Evolutionary conservation across 768 basidiomycete species (phyloP), one percentile per base, ranked within the genome.

Genomic region (Boletus rufocinnamomeus): DNA sequence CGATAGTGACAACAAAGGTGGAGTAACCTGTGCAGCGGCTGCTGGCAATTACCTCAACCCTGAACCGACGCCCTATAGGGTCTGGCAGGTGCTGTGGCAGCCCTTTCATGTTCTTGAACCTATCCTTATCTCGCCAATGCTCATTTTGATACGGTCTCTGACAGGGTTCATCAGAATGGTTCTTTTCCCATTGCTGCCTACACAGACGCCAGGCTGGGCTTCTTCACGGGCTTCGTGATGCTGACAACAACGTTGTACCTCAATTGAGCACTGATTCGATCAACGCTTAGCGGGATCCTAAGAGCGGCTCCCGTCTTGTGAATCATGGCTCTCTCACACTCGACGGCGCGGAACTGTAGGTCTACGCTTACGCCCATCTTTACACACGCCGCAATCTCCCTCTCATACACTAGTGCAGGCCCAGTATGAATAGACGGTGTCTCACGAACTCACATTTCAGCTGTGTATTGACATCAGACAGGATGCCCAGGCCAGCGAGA

Each of bases 1-100:
- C 37, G 34, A 45, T 27, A 8, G 23, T 62, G 57, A 57, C 65
- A 49, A 34, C 48, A 63, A 43, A 13, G 13, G 60, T 56, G 54
- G 48, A 53, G 59, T n/a, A 41, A 49, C 45, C 52, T 41, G 50
- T 50, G 59, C 56, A 27, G 3, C 34, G 21, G 25, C 44, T 6
- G 11, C 34, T 34, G 13, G 34, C 34, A 13, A 32, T 32, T 32
- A 32, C 32, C 13, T 34, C 34, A 34, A 34, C 13, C 32, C n/a
- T n/a, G n/a, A n/a, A n/a, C n/a, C n/a, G n/a, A n/a, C n/a, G n/a
- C n/a, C n/a, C n/a, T n/a, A n/a, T n/a, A n/a, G 30, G 30, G 30
- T 30, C 30, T 27, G 4, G 2, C 9, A 9, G 30, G 2, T 17
- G 16, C 17, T 48, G 25, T 10, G 19, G 19, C 44, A 19, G 6